Percentiles rank a stretch among this genome's conserved stretches.
Conservation (phyloP, 148 eudicot genomes). For the Silene uniflora region DNA sequence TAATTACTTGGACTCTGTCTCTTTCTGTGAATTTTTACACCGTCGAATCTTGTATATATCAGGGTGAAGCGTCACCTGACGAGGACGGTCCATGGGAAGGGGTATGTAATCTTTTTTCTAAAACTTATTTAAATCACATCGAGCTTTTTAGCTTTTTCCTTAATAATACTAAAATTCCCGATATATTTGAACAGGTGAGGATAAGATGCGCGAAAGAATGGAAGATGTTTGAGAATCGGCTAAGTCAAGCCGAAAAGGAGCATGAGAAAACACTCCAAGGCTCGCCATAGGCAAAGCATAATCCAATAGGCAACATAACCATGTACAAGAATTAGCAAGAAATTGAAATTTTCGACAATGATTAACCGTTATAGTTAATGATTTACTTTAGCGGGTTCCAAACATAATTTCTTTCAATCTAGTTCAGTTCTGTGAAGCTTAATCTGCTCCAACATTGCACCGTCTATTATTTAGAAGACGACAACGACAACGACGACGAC, state of each 20-base stretch:
- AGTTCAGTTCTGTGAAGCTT: background rate
- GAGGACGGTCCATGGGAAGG: slow-evolving; percentile 31
- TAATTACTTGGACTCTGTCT: too few species aligned
- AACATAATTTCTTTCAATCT: too few species aligned
- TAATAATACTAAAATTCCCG: background rate
- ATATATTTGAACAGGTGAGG: slow-evolving; percentile 15
- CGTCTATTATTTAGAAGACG: too few species aligned
- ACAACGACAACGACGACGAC: too few species aligned
- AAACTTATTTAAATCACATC: background rate
- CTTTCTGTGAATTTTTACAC: too few species aligned
- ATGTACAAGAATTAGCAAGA: slow-evolving; percentile 1
- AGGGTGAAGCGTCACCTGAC: slow-evolving; percentile 26
- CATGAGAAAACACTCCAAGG: background rate
- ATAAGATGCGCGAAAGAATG: slow-evolving; percentile 31
- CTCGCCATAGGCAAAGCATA: background rate
- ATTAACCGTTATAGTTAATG: too few species aligned
- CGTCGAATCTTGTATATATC: background rate
- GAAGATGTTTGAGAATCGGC: slow-evolving; percentile 31
- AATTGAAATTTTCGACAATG: background rate
- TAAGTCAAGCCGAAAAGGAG: slow-evolving; percentile 17
- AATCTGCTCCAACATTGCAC: too few species aligned
- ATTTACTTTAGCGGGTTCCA: background rate
- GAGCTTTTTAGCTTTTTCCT: too few species aligned
- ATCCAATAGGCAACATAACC: background rate
- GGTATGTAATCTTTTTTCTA: slow-evolving; percentile 22